Evolutionary conservation across 306 rosid genomes (phyloP).

Genomic region (peach (Prunus persica)): DNA sequence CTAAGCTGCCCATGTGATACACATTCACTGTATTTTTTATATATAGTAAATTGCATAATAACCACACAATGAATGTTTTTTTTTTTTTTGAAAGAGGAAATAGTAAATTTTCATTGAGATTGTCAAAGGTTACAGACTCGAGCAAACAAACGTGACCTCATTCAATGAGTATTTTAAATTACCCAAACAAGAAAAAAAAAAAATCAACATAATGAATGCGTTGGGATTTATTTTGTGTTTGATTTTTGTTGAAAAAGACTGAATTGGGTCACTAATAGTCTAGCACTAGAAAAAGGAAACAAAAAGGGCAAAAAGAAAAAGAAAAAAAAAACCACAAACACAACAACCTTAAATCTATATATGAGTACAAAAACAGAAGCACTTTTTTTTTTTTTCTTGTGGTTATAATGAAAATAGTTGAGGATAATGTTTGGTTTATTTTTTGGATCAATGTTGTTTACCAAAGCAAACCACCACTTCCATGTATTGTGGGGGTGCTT

Average conservation of each 20-base stretch:
- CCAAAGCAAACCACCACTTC: constrained; percentile 31
- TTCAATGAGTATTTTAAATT: no score
- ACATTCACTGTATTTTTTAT: neutral
- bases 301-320: neutral
- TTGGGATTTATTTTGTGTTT: neutral
- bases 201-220: no score
- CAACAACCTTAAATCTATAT: neutral
- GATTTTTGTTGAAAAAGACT: neutral
- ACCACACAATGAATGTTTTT: neutral
- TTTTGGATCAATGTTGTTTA: neutral
- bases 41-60: neutral
- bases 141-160: no score
- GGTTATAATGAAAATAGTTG: neutral
- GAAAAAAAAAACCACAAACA: neutral
- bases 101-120: no score
- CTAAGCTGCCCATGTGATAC: neutral
- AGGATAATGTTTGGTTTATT: neutral
- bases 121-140: no score
- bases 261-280: neutral
- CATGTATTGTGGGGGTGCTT: constrained; percentile 27
- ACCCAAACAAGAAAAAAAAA: no score
- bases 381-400: neutral
- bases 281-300: neutral
- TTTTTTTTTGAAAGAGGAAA: no score
- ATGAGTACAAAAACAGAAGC: neutral